phyloP scores from a whole-genome alignment of 2,329 filamentous ascomycete genomes.

The Graphilbum fragrans region DNA sequence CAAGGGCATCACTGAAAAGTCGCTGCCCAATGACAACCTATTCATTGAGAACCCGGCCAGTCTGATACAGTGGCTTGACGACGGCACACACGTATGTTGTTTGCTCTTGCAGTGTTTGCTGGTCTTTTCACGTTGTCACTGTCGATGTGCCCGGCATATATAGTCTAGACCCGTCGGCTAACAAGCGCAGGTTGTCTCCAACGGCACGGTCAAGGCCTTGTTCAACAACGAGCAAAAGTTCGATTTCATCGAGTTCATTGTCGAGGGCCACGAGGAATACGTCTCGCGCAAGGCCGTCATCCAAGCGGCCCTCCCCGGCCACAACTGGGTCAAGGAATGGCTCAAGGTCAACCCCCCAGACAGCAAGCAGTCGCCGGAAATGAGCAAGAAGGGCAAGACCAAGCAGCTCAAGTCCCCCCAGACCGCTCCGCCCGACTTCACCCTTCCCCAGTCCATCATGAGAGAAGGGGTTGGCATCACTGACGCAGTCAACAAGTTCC shows the following conservation, averaged over 20 bases:
- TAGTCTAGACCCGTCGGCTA: slow-evolving; percentile 1
- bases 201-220: slow-evolving; percentile 64
- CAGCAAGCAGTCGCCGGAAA: slow-evolving; percentile 48
- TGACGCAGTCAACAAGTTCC: slow-evolving; percentile 48
- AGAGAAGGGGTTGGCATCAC: slow-evolving; percentile 47
- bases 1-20: slow-evolving; percentile 42
- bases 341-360: slow-evolving; percentile 44
- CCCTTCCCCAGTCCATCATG: slow-evolving; percentile 46
- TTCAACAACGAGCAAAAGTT: slow-evolving; percentile 73
- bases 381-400: slow-evolving; percentile 54
- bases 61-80: slow-evolving; percentile 82
- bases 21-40: slow-evolving; percentile 50
- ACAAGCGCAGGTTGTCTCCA: slow-evolving; percentile 53
- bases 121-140: background rate
- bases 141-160: too few species aligned
- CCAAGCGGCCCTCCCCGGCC: slow-evolving; percentile 47
- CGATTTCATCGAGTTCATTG: slow-evolving; percentile 73
- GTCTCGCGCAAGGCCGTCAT: slow-evolving; percentile 57
- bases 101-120: background rate
- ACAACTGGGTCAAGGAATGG: slow-evolving; percentile 57
- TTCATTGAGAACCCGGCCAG: slow-evolving; percentile 67
- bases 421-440: slow-evolving; percentile 45
- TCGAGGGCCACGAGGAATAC: slow-evolving; percentile 68
- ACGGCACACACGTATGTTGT: slow-evolving; percentile 63
- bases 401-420: slow-evolving; percentile 48